Base-by-base conservation (phyloP, 305 asterid genomes). In the Fraxinus angustifolia region DNA sequence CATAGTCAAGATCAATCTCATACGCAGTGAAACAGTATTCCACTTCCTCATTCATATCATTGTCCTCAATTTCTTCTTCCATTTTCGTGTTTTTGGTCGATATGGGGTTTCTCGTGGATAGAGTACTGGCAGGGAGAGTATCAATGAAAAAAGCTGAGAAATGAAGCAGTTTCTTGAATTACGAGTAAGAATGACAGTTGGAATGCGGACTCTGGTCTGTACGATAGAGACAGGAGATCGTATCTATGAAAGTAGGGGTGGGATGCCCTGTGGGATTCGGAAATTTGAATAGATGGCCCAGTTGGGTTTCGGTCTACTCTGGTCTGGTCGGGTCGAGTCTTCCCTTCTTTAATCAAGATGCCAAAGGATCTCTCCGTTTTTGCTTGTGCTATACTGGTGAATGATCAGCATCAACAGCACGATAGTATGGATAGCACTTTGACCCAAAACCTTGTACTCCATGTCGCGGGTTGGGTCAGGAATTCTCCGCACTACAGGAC, bases 1-100 rank as follows among this genome's bases (percentile, higher is more conserved):
- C 99, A 76, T 96, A 96, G 83, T 96, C 97, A n/a, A 93, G 88
- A 83, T 95, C 99, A 88, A 96, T 85, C 84, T 96, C 97, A 78
- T 89, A 87, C 50, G 86, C 97, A 78, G 94, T 92, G 88, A 91
- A 95, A 23, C 80, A 87, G 81, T 89, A 91, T 78, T 82, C 87
- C 68, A 70, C 83, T 71, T 35, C 78, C 38, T 86, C 88, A 73
- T 87, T 89, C 35, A 33, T 53, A 1, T 31, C 38, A 73, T 45
- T 31, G 16, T 76, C 68, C 73, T 83, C 89, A 35, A 91, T 91
- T 70, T 88, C 93, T 77, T 90, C 95, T 74, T 90, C 97, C 96
- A 92, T 89, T 84, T 67, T 21, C 67, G 74, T 35, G 50, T 30
- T 65, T 48, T 80, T 7, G 10, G 78, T 16, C 75, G 53, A 31